Base-by-base conservation (phyloP, 768 basidiomycete species). In the Termitomyces sp. region DNA sequence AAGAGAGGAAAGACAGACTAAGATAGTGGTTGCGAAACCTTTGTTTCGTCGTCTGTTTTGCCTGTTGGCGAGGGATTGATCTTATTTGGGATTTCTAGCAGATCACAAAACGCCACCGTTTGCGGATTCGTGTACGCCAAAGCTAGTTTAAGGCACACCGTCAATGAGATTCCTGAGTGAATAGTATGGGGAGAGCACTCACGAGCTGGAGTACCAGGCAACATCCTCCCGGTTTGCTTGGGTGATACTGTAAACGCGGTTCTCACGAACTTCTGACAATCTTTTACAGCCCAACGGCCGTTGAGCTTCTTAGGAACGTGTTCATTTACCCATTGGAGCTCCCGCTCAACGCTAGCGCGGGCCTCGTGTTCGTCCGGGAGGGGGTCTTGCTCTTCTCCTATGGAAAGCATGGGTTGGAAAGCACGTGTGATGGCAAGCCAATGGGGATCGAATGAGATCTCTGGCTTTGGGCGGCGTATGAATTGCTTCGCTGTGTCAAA, bases 341-440 rank as follows among this genome's bases (percentile, higher is more conserved):
- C 88, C 18, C 78, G 73, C 1, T 73, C 69, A 33, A 97, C 81
- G 43, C 84, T 74, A 1, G 70, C 75, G 20, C 80, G 73, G 0
- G 83, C 77, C 14, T 80, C 69, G 0, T 72, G 70, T 51, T 81
- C 79, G 0, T 80, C 76, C 0, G 94, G 94, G 63, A 92, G 86
- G 0, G 76, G 64, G 0, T 68, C 68, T 60, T 88, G 88, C 0
- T 65, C 63, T 5, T 66, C 74, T 2, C 67, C 63, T 6, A 79
- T 78, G 2, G 88, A 86, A 60, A 98, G 80, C 73, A 80, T 88
- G 0, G 87, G 86, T 59, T 93, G 84, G 63, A 95, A 89, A 0
- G 92, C 93, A 6, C 91, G 88, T 6, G 85, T 86, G 66, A 99
- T 93, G 0, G 94, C 94, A 48, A 98, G 84, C 97, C 97, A 99